These are phyloP conservation scores for Dryas octopetala DNA, from an alignment of 306 rosid species.

Conservation along the genomic window DNA sequence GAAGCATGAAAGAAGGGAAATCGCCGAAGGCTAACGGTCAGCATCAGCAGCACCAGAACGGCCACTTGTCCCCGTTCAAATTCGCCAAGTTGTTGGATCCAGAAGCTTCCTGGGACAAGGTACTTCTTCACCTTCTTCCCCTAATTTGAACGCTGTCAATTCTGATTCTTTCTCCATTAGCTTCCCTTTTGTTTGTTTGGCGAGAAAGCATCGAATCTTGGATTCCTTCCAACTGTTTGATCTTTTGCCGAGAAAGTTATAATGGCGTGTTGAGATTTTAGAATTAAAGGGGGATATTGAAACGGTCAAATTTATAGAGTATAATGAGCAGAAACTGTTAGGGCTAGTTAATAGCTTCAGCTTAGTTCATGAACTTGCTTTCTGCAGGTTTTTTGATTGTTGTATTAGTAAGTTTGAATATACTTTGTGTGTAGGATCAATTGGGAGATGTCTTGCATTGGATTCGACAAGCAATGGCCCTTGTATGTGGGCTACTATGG, in stretches of 20 bases:
- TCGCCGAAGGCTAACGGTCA: conserved; percentile 55
- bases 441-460: conserved; percentile 96
- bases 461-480: conserved; percentile 86
- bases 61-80: conserved; percentile 87
- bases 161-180: neutral
- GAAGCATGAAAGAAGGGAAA: conserved; percentile 87
- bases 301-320: conserved; percentile 11
- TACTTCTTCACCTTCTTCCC: conserved; percentile 23
- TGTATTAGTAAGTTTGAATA: neutral
- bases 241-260: neutral
- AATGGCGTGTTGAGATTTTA: neutral
- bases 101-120: conserved; percentile 99
- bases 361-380: neutral
- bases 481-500: conserved; percentile 76
- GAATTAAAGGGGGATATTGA: neutral
- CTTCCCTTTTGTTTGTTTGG: neutral
- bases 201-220: conserved; percentile 6
- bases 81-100: conserved; percentile 92
- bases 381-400: neutral
- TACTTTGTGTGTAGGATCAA: conserved; percentile 63
- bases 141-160: too few relatives aligned
- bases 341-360: neutral
- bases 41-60: conserved; percentile 69
- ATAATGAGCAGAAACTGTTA: conserved; percentile 12
- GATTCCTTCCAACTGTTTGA: neutral